phyloP scores from a whole-genome alignment of 2,329 filamentous ascomycete species.

The Pseudophaeomoniella oleicola region DNA sequence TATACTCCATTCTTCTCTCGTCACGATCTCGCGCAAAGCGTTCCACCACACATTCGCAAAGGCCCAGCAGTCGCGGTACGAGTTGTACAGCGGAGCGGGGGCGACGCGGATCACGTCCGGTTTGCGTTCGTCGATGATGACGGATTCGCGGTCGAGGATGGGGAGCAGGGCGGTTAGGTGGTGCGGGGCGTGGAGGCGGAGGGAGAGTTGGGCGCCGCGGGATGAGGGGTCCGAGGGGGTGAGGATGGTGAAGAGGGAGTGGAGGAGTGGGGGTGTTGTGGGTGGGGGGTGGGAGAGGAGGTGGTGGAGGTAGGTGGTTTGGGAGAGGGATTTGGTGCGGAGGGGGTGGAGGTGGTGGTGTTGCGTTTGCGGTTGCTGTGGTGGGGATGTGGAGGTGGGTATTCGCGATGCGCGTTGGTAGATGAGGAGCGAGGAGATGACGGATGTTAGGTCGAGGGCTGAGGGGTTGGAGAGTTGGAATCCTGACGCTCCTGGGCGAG shows the following conservation, averaged over 20 bases:
- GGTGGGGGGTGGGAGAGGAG: conserved; percentile 35
- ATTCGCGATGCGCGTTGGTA: conserved; percentile 51
- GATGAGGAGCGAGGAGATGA: conserved; percentile 58
- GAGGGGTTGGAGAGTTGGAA: conserved; percentile 79
- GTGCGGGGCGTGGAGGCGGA: conserved; percentile 52
- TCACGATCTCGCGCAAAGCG: too few relatives aligned
- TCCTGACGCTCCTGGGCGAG: conserved; percentile 62
- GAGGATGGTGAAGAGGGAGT: conserved; percentile 43
- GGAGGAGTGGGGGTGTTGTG: conserved; percentile 9
- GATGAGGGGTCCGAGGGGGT: conserved; percentile 55
- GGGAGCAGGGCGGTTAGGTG: conserved; percentile 52
- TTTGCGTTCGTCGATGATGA: conserved; percentile 70
- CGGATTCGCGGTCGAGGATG: conserved; percentile 46
- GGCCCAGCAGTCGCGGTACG: too few relatives aligned
- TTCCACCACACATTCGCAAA: too few relatives aligned
- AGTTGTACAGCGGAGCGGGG: conserved; percentile 73
- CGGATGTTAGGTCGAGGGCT: conserved; percentile 61
- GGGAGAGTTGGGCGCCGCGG: conserved; percentile 65
- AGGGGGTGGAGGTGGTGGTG: conserved; percentile 46
- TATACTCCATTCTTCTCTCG: too few relatives aligned
- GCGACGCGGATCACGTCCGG: conserved; percentile 76
- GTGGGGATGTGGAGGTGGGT: not conserved
- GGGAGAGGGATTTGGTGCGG: conserved; percentile 52
- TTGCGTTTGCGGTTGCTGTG: too few relatives aligned
- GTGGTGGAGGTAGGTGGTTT: conserved; percentile 66